Base-by-base conservation (phyloP, 225 moss, liverwort and hornwort species). In the Sphagnum tenellum region DNA sequence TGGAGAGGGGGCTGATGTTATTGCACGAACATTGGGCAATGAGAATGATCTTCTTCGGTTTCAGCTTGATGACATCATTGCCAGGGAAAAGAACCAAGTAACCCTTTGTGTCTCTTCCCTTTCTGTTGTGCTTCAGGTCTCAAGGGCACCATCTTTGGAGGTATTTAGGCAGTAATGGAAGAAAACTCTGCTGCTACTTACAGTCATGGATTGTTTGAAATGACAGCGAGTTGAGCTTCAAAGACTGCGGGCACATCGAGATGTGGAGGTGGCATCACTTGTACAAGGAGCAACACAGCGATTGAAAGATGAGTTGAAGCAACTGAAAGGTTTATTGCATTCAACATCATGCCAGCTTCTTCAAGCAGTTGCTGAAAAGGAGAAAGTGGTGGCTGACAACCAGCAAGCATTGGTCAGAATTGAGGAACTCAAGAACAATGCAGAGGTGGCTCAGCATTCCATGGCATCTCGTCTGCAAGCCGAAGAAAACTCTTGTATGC, bases 81-180 rank as follows among this genome's bases (percentile, higher is more conserved):
- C 80, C 11, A 69, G 91, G 2, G 88, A 91, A 55, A 91, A 88
- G n/a, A 82, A 86, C 52, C 91, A 91, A 83, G 91, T 86, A 50
- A 61, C 46, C 9, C 1, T 11, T 46, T 51, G 11, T 9, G 13
- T 51, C 10, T 29, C 5, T 71, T 4, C 45, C 5, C 3, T 65
- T 50, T 56, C 53, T 53, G 10, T 6, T 10, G 53, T 53, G 29
- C 29, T 29, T 29, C 29, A 29, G 29, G 0, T 29, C 29, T 29
- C 29, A 29, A 29, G 29, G 29, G 29, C 29, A 29, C 29, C 29
- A 29, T 29, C 29, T 29, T 29, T 29, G 29, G 29, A 29, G 29
- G 29, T 29, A 29, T 29, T 29, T 29, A 29, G 29, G 29, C 29
- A 29, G 29, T 29, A 29, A 29, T 29, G 29, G 53, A 53, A 10